Percentiles rank a stretch among this genome's conserved stretches.
Evolutionary conservation across 192 early-diverging fungal species (phyloP).

Genomic region (Coemansia sp.): DNA sequence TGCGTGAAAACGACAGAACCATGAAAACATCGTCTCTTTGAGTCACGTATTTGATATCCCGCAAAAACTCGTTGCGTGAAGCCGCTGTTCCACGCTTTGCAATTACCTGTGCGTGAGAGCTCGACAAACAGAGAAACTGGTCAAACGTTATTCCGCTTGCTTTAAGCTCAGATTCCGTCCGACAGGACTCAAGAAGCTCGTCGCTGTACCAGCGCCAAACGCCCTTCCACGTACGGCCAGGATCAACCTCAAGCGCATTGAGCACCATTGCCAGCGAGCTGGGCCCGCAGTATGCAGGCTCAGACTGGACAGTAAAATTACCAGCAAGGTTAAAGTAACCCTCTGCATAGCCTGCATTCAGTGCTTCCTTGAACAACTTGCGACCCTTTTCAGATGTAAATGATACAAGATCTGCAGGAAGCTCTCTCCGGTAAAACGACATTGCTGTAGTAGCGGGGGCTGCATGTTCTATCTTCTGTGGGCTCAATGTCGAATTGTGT

Average conservation of each 20-base stretch:
- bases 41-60: constrained; percentile 70
- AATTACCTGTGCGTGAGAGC: constrained; percentile 79
- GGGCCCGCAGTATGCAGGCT: constrained; percentile 88
- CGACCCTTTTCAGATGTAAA: constrained; percentile 82
- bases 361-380: constrained; percentile 74
- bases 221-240: constrained; percentile 86
- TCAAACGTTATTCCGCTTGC: constrained; percentile 86
- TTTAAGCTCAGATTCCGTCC: constrained; percentile 70
- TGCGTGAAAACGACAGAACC: constrained; percentile 85
- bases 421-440: constrained; percentile 65
- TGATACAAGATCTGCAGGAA: constrained; percentile 68
- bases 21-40: constrained; percentile 76
- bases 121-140: constrained; percentile 88
- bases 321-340: constrained; percentile 84
- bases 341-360: constrained; percentile 78
- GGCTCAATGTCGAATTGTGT: not conserved
- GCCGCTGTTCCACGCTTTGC: constrained; percentile 69
- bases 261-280: constrained; percentile 92
- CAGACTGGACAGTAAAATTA: constrained; percentile 90
- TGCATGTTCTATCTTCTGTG: not conserved
- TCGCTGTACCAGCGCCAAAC: constrained; percentile 90
- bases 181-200: constrained; percentile 74
- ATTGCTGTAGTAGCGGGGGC: constrained; percentile 3
- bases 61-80: constrained; percentile 74
- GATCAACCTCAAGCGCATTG: constrained; percentile 91